Base-by-base conservation (phyloP, 441 rosid species). In the Gossypium aridum region DNA sequence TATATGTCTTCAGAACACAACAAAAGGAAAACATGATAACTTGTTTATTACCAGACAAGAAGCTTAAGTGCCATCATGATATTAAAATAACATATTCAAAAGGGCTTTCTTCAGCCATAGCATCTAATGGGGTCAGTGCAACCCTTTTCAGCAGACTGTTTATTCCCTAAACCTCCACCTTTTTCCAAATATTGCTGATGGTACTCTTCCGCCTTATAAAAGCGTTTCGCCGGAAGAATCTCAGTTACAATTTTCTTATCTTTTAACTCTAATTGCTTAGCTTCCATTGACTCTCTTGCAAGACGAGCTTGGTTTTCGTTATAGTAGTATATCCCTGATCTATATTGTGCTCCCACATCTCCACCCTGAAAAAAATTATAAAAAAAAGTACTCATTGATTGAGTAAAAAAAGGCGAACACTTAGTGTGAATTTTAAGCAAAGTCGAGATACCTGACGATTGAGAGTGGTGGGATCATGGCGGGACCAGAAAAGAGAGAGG, bases 161-260 rank as follows among this genome's bases (percentile, higher is more conserved):
- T 87, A 4, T 25, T 13, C 61, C 90, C 91, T 60, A 16, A 69
- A 19, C 92, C 69, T 14, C 92, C 88, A 0, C 94, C 92, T 81
- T 88, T 90, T n/a, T 86, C 88, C 20, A 90, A 79, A 78, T 87
- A 88, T 69, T 88, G 92, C 82, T 90, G 94, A 61, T 90, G 94
- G 77, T 87, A 86, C 53, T 82, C 82, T 60, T 90, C 94, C 0
- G 94, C 94, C 71, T 86, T 80, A 83, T 87, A 90, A 81, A 88
- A 90, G 54, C 85, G 83, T 65, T 78, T 88, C 4, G 89, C 92
- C 0, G 90, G 94, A 75, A 87, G 88, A 72, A 90, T 86, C 84
- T 90, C 90, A 0, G 94, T 88, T 65, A 85, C 86, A 55, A 90
- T 86, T 87, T 78, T 80, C 78, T 59, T 79, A 63, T 80, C 86